Evolutionary conservation across 2,329 filamentous ascomycete genomes (phyloP).

Genomic region (Chrysoporthe puriensis): DNA sequence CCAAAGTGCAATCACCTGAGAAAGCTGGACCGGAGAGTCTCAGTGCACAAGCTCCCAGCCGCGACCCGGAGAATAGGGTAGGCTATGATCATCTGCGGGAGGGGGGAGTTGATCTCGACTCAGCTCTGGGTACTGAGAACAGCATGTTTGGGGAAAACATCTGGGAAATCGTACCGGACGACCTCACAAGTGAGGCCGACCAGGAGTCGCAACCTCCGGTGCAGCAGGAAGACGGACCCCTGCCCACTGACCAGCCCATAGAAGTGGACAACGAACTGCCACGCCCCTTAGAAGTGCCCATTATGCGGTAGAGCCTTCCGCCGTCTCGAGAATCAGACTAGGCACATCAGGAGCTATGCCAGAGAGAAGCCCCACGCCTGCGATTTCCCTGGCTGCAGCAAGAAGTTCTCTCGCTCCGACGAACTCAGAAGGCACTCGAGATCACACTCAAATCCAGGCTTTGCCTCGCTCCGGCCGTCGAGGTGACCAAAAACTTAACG

Average conservation of each 20-base stretch:
- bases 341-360: conserved; percentile 94
- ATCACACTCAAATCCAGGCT: conserved; percentile 69
- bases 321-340: conserved; percentile 89
- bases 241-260: conserved; percentile 64
- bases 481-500: too few relatives aligned
- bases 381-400: conserved; percentile 86
- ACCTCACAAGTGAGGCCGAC: too few relatives aligned
- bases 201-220: conserved; percentile 34
- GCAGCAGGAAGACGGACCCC: conserved; percentile 39
- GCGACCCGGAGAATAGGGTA: too few relatives aligned
- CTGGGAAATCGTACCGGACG: neutral
- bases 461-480: too few relatives aligned
- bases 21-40: too few relatives aligned
- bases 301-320: conserved; percentile 99
- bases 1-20: too few relatives aligned
- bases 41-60: too few relatives aligned
- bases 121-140: too few relatives aligned
- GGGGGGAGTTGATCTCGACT: too few relatives aligned
- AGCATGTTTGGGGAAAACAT: too few relatives aligned
- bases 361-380: conserved; percentile 98
- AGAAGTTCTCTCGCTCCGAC: conserved; percentile 95
- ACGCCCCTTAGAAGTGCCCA: conserved; percentile 96
- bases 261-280: conserved; percentile 74
- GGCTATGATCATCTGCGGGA: too few relatives aligned
- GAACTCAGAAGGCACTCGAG: conserved; percentile 95